Evolutionary conservation across 1,284 basidiomycete genomes (phyloP).

Genomic region (Salmacisia buchloeana): DNA sequence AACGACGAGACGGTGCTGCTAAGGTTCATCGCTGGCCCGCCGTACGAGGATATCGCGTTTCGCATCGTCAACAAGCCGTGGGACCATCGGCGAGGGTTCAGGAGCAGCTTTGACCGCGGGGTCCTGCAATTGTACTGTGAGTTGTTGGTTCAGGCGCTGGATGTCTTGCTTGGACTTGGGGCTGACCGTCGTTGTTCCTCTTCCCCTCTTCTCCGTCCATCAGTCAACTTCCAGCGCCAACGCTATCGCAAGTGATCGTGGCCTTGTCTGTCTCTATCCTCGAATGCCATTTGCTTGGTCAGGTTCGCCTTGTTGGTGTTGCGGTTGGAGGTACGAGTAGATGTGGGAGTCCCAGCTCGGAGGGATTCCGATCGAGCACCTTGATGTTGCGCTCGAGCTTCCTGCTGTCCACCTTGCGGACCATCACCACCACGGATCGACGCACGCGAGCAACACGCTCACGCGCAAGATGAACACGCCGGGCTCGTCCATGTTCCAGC

Average conservation of each 20-base stretch:
- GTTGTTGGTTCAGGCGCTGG: slow-evolving; percentile 8
- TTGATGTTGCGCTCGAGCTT: too few relatives aligned
- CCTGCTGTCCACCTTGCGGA: too few relatives aligned
- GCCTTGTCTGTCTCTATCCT: not conserved
- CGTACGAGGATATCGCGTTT: slow-evolving; percentile 98
- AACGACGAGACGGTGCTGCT: slow-evolving; percentile 91
- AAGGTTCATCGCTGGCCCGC: slow-evolving; percentile 91
- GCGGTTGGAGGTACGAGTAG: too few relatives aligned
- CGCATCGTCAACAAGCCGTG: slow-evolving; percentile 94
- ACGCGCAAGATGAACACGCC: too few relatives aligned
- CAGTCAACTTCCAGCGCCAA: slow-evolving; percentile 45
- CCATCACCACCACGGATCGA: too few relatives aligned
- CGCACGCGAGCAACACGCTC: too few relatives aligned
- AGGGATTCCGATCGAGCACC: too few relatives aligned
- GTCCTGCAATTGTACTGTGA: slow-evolving; percentile 51
- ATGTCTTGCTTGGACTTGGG: not conserved
- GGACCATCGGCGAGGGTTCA: slow-evolving; percentile 78
- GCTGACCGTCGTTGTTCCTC: not conserved
- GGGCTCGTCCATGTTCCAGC: too few relatives aligned
- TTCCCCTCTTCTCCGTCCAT: not conserved
- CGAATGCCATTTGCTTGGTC: not conserved
- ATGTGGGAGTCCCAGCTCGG: too few relatives aligned
- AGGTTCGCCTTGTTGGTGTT: too few relatives aligned
- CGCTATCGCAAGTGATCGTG: slow-evolving; percentile 40
- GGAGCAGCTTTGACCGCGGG: slow-evolving; percentile 59